phyloP scores from a whole-genome alignment of 2,329 filamentous ascomycete species.

The Pseudonectria foliicola region DNA sequence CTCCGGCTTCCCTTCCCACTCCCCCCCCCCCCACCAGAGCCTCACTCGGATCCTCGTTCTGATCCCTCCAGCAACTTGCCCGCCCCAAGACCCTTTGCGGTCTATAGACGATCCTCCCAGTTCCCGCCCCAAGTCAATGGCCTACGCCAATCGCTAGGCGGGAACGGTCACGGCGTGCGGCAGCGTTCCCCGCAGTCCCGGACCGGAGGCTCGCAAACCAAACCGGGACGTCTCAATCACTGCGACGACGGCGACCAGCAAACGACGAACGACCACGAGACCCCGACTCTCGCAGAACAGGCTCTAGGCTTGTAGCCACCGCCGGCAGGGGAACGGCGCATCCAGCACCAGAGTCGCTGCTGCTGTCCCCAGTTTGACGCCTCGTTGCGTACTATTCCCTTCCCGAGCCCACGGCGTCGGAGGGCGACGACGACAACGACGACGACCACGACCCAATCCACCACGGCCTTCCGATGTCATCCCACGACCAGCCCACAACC shows the following conservation, averaged over 20 bases:
- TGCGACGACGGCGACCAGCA: too few relatives aligned
- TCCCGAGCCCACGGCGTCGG: background rate
- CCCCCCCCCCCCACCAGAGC: constrained; percentile 3
- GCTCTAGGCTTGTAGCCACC: too few relatives aligned
- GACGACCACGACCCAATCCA: too few relatives aligned
- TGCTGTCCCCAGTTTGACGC: too few relatives aligned
- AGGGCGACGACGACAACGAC: constrained; percentile 1
- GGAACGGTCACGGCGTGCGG: constrained; percentile 51
- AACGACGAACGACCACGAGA: too few relatives aligned
- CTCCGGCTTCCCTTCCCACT: background rate
- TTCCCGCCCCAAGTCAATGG: constrained; percentile 42
- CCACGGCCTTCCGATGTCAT: constrained; percentile 33
- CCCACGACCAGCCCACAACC: constrained; percentile 40
- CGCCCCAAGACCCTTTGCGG: constrained; percentile 9
- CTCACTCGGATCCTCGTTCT: constrained; percentile 4
- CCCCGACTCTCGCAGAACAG: too few relatives aligned
- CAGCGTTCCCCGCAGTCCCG: constrained; percentile 52
- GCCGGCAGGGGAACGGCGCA: too few relatives aligned
- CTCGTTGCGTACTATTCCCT: too few relatives aligned
- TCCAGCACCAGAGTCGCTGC: too few relatives aligned
- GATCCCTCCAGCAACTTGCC: constrained; percentile 4
- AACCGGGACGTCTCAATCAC: too few relatives aligned
- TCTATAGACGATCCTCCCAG: too few relatives aligned
- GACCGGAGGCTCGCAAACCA: constrained; percentile 21
- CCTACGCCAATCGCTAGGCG: constrained; percentile 48